Percentiles rank a stretch among this genome's conserved stretches.
phyloP scores from a whole-genome alignment of 2,329 filamentous ascomycete species.

The Epichloe typhina region DNA sequence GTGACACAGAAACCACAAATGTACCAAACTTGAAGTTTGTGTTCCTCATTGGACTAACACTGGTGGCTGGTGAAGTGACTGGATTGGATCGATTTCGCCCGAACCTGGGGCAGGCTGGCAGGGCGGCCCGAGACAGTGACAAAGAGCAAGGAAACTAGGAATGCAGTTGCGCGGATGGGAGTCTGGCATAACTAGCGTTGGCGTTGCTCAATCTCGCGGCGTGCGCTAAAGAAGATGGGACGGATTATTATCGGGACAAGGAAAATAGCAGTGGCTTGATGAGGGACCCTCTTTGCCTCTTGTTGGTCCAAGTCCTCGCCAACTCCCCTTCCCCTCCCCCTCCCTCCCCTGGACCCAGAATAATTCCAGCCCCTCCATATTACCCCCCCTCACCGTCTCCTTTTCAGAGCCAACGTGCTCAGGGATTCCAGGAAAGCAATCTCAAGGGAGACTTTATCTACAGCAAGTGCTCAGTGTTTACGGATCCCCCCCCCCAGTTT shows the following conservation, averaged over 20 bases:
- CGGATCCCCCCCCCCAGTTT: constrained; percentile 11
- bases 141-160: not conserved
- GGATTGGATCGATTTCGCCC: not conserved
- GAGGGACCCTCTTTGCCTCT: not conserved
- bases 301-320: not conserved
- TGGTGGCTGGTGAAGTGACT: too few species aligned
- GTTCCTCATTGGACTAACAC: not conserved
- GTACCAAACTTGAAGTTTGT: not conserved
- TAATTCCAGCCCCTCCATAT: constrained; percentile 28
- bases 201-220: not conserved
- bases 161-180: not conserved
- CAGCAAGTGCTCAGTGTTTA: constrained; percentile 15
- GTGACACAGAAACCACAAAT: not conserved
- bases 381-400: constrained; percentile 14
- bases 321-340: not conserved
- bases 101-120: not conserved
- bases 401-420: constrained; percentile 9
- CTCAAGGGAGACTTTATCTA: constrained; percentile 11
- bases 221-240: too few species aligned
- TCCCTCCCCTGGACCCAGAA: constrained; percentile 17
- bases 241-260: not conserved
- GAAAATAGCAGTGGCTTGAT: not conserved
- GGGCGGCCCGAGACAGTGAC: not conserved
- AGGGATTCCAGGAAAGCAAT: constrained; percentile 4
- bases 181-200: not conserved